phyloP scores from a whole-genome alignment of 2,329 filamentous ascomycete species.

The Fusarium algeriense region DNA sequence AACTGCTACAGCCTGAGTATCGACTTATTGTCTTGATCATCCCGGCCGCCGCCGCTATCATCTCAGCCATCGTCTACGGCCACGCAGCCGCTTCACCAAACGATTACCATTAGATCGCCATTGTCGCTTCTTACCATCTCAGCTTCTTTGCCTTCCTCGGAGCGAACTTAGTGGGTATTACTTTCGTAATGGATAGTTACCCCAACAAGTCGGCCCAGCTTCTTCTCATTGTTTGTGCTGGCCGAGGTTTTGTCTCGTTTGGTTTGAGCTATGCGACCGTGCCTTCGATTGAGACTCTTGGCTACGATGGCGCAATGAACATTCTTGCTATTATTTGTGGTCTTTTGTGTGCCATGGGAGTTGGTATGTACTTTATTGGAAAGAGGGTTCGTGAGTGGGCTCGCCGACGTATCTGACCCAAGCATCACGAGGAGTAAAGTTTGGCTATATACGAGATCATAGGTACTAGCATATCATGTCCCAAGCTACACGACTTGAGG shows the following conservation, averaged over 20 bases:
- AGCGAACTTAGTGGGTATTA: conserved; percentile 8
- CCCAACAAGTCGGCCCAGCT: conserved; percentile 12
- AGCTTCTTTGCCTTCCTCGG: conserved; percentile 15
- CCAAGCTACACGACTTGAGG: neutral
- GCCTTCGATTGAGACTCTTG: conserved; percentile 4
- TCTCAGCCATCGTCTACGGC: conserved; percentile 1
- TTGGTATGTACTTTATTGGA: conserved; percentile 3
- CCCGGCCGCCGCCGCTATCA: neutral
- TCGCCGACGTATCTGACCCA: conserved; percentile 10
- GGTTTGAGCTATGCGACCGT: conserved; percentile 6
- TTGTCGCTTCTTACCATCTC: conserved; percentile 1
- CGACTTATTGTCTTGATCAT: conserved; percentile 1
- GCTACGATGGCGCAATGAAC: conserved; percentile 15
- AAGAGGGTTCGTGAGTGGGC: conserved; percentile 20
- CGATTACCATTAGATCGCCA: conserved; percentile 15
- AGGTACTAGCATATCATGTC: neutral
- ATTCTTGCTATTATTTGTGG: conserved; percentile 11
- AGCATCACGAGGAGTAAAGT: conserved; percentile 8
- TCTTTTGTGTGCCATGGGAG: conserved; percentile 1
- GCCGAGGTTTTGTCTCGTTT: conserved; percentile 1
- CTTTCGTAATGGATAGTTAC: conserved; percentile 17
- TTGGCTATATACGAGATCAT: rapidly evolving
- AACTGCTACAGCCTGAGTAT: neutral
- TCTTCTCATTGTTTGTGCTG: conserved; percentile 2
- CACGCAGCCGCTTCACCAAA: conserved; percentile 5